A percentile compares a stretch with the other conserved stretches of the same genome.
Conservation (phyloP, 441 rosid genomes). For the Dalechampia spathulata region DNA sequence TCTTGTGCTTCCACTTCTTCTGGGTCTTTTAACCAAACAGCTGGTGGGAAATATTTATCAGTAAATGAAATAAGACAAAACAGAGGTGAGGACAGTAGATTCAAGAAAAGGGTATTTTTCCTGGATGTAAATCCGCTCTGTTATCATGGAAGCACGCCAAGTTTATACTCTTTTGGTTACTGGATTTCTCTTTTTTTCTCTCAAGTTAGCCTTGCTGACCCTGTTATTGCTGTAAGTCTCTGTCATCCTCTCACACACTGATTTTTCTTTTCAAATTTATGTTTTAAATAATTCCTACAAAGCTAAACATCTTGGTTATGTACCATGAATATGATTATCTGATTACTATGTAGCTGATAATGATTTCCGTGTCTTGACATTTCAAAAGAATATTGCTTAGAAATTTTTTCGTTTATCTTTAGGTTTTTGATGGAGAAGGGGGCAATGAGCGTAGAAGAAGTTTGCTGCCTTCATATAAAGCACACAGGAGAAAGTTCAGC, state of each 20-base stretch:
- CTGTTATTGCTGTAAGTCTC: constrained; percentile 68
- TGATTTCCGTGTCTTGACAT: neutral
- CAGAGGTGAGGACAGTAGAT: constrained; percentile 15
- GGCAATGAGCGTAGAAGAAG: constrained; percentile 57
- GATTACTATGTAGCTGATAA: neutral
- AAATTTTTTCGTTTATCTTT: constrained; percentile 13
- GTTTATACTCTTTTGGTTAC: constrained; percentile 53
- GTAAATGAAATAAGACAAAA: constrained; percentile 12
- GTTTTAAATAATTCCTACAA: neutral
- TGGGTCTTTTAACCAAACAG: constrained; percentile 46
- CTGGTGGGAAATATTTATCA: constrained; percentile 24
- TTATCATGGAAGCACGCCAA: constrained; percentile 67
- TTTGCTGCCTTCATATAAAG: constrained; percentile 79
- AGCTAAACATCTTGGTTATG: neutral
- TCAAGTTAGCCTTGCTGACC: constrained; percentile 69
- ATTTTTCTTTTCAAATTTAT: neutral
- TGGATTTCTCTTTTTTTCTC: constrained; percentile 84
- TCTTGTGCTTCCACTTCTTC: constrained; percentile 8
- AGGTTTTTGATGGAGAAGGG: constrained; percentile 86
- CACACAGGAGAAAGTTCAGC: constrained; percentile 49
- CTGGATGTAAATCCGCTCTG: constrained; percentile 85
- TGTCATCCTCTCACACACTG: neutral
- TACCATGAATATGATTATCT: neutral
- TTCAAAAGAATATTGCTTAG: neutral
- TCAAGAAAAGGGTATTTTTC: constrained; percentile 70